A percentile compares a stretch with the other conserved stretches of the same genome.
These are phyloP conservation scores for Tuber microsphaerosporum DNA, from an alignment of 495 filamentous ascomycete species.

Conservation along the genomic window DNA sequence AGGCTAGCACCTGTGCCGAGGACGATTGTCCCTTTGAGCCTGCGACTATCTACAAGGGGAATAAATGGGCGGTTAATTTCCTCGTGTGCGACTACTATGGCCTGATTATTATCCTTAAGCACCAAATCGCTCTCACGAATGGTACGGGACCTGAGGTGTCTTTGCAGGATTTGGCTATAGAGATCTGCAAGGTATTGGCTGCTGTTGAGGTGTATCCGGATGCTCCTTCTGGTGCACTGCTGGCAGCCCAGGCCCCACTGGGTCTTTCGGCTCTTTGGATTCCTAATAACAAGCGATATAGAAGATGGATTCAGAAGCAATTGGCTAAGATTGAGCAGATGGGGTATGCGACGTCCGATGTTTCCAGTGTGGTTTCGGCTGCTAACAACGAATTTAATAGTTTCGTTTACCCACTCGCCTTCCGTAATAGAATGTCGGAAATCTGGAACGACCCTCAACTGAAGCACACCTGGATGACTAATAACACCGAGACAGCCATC, in stretches of 20 bases:
- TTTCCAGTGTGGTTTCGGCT: slow-evolving; percentile 13
- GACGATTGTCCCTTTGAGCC: slow-evolving; percentile 60
- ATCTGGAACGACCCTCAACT: slow-evolving; percentile 47
- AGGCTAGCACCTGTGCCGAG: slow-evolving; percentile 48
- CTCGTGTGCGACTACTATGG: slow-evolving; percentile 70
- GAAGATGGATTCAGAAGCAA: slow-evolving; percentile 77
- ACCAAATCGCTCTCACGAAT: slow-evolving; percentile 54
- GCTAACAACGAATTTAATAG: slow-evolving; percentile 46
- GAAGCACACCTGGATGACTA: slow-evolving; percentile 39
- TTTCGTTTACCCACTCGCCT: slow-evolving; percentile 69
- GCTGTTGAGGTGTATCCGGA: slow-evolving; percentile 65
- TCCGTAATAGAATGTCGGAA: slow-evolving; percentile 65
- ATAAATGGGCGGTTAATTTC: slow-evolving; percentile 66
- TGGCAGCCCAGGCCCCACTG: slow-evolving; percentile 68
- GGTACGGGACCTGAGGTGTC: slow-evolving; percentile 47
- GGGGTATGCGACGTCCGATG: slow-evolving; percentile 57
- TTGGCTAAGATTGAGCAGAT: slow-evolving; percentile 68
- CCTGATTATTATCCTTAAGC: slow-evolving; percentile 70
- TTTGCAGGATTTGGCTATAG: slow-evolving; percentile 56
- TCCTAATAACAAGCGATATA: slow-evolving; percentile 61
- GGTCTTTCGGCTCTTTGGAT: slow-evolving; percentile 71
- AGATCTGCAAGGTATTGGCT: slow-evolving; percentile 69
- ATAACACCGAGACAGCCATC: slow-evolving; percentile 39
- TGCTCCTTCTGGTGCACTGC: slow-evolving; percentile 59
- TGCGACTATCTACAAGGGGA: slow-evolving; percentile 58